Conservation (phyloP, 2,329 filamentous ascomycete species). For the Fusarium solani-melongenae region DNA sequence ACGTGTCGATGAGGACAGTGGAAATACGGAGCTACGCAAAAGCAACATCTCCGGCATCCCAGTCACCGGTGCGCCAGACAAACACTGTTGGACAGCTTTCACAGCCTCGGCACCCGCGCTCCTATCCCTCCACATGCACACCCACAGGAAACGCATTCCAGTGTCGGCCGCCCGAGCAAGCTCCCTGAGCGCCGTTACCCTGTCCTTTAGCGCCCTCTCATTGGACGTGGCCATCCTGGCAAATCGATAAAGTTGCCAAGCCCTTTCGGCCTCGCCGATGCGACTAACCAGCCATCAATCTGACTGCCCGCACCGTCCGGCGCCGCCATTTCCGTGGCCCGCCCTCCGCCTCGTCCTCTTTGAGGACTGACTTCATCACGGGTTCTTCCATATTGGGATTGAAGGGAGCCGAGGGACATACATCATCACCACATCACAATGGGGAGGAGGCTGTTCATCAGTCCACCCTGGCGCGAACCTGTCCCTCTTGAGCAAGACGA, state of each 20-base stretch:
- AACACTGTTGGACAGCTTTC: not conserved
- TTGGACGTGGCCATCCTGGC: conserved; percentile 19
- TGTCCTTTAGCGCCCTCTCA: conserved; percentile 16
- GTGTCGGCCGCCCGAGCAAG: conserved; percentile 36
- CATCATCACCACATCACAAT: conserved; percentile 17
- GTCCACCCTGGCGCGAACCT: not conserved
- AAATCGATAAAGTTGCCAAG: conserved; percentile 42
- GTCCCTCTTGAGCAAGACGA: not conserved
- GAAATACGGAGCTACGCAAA: conserved; percentile 9
- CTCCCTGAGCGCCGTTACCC: conserved; percentile 18
- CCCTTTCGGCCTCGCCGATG: conserved; percentile 43
- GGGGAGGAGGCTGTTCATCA: not conserved
- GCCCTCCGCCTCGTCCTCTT: conserved; percentile 32
- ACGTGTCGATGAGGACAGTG: conserved; percentile 5
- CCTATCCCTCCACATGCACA: conserved; percentile 22
- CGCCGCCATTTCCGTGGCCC: conserved; percentile 30
- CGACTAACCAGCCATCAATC: conserved; percentile 34
- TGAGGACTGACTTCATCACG: conserved; percentile 30
- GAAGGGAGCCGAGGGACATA: conserved; percentile 3
- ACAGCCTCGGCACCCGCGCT: conserved; percentile 28
- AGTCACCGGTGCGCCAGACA: not conserved
- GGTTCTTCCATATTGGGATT: conserved; percentile 21
- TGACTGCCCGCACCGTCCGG: conserved; percentile 23
- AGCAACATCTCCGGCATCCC: not conserved
- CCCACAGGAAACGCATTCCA: conserved; percentile 38